Conservation (phyloP, 345 rosid genomes). For the Geranium rotundifolium region DNA sequence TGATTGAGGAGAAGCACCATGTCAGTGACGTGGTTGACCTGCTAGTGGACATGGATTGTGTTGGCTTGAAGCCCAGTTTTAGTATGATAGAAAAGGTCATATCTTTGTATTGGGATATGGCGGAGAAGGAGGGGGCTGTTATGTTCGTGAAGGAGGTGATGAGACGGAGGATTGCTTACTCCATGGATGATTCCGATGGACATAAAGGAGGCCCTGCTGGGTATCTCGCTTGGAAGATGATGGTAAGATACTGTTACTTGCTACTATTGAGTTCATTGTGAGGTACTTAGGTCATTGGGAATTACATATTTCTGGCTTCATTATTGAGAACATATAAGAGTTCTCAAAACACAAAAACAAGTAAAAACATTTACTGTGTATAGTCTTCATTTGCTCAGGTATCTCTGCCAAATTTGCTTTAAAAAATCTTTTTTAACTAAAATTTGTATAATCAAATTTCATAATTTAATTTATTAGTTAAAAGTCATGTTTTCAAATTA, state of each 20-base stretch:
- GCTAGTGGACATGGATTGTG: constrained; percentile 84
- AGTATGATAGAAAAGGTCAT: constrained; percentile 94
- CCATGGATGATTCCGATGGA: constrained; percentile 33
- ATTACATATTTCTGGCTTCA: background rate
- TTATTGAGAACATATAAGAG: background rate
- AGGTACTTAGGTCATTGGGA: background rate
- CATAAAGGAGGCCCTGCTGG: constrained; percentile 83
- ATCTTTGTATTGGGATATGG: constrained; percentile 74
- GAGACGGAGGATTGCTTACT: constrained; percentile 37
- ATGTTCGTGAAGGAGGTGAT: constrained; percentile 62
- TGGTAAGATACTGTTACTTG: constrained; percentile 34
- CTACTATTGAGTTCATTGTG: background rate
- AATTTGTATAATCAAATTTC: too few relatives aligned
- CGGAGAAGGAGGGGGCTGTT: constrained; percentile 48
- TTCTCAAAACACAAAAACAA: too few relatives aligned
- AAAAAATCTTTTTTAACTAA: too few relatives aligned
- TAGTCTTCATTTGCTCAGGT: too few relatives aligned
- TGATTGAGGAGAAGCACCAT: constrained; percentile 50
- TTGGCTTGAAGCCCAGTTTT: constrained; percentile 74
- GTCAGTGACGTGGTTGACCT: constrained; percentile 59
- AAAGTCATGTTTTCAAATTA: too few relatives aligned
- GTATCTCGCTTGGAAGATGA: constrained; percentile 91
- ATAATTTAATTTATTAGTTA: too few relatives aligned
- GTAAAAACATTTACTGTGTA: too few relatives aligned
- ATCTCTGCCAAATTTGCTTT: too few relatives aligned